Percentiles rank a stretch among this genome's conserved stretches.
Evolutionary conservation across 495 filamentous ascomycete genomes (phyloP).

Genomic region (Penicillium alfredii): DNA sequence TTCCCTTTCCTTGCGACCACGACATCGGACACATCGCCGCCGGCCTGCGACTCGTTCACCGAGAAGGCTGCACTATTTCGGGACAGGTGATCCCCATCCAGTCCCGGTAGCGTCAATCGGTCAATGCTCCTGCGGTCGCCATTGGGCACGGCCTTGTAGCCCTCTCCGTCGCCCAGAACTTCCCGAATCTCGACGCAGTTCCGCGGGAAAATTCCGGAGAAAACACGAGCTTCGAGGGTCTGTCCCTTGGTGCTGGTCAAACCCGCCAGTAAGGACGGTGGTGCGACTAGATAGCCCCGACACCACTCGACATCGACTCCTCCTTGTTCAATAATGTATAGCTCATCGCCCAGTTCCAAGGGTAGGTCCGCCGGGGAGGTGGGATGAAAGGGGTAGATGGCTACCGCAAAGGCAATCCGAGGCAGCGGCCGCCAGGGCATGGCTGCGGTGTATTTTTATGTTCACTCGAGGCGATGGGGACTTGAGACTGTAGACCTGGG

Average conservation of each 20-base stretch:
- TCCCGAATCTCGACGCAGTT: constrained; percentile 85
- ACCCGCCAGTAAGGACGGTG: constrained; percentile 85
- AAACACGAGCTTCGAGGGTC: constrained; percentile 89
- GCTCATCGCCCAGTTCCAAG: constrained; percentile 92
- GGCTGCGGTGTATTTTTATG: constrained; percentile 19
- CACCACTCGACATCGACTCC: constrained; percentile 83
- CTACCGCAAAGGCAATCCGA: constrained; percentile 95
- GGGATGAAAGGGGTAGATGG: constrained; percentile 85
- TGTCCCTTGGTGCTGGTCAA: constrained; percentile 88
- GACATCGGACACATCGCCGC: constrained; percentile 33
- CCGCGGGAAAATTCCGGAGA: constrained; percentile 92
- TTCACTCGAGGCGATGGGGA: constrained; percentile 9
- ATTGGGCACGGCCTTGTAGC: constrained; percentile 30
- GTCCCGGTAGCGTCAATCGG: constrained; percentile 13
- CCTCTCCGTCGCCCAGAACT: constrained; percentile 56
- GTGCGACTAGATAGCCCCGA: constrained; percentile 89
- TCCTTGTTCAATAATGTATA: constrained; percentile 98
- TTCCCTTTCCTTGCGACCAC: constrained; percentile 39
- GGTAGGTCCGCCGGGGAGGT: constrained; percentile 87
- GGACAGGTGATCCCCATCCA: constrained; percentile 16
- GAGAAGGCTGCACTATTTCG: constrained; percentile 29
- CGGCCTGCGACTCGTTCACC: constrained; percentile 21
- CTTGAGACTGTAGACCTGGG: constrained; percentile 10
- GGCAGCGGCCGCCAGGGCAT: constrained; percentile 98
- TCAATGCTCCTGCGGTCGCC: constrained; percentile 28